Percentiles rank a stretch among this genome's conserved stretches.
These are phyloP conservation scores for Stipa capillata DNA, from an alignment of 176 grass and related monocot genomes.

Conservation along the genomic window DNA sequence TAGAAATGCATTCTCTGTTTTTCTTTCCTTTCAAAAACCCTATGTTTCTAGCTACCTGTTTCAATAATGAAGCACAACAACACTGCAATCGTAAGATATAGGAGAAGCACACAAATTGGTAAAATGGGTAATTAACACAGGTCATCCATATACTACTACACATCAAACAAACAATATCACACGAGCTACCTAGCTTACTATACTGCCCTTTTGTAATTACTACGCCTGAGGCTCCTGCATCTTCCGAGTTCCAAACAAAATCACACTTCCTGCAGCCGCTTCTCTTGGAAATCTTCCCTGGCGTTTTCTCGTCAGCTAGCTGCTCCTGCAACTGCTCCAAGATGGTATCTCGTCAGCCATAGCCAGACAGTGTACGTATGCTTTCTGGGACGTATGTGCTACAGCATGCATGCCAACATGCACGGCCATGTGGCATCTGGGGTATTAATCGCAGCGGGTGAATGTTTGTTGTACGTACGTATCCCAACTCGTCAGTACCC, in stretches of 20 bases:
- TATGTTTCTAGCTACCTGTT: not conserved
- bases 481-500: not conserved
- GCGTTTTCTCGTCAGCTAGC: not conserved
- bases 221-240: not conserved
- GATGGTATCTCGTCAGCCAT: not conserved
- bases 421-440: not conserved
- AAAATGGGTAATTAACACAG: not conserved
- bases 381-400: not conserved
- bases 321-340: not conserved
- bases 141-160: not conserved
- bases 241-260: not conserved
- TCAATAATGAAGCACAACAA: not conserved
- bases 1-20: not conserved
- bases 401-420: not conserved
- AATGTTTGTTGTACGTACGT: not conserved
- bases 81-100: not conserved
- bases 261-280: not conserved
- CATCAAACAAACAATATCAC: too few relatives aligned
- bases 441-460: not conserved
- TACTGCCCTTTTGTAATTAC: not conserved
- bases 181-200: too few relatives aligned
- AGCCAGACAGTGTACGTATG: not conserved
- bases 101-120: not conserved
- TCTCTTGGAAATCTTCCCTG: constrained; percentile 2
- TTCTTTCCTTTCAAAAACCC: not conserved